Base-by-base conservation (phyloP, 2,329 filamentous ascomycete genomes). In the Colletotrichum sidae region DNA sequence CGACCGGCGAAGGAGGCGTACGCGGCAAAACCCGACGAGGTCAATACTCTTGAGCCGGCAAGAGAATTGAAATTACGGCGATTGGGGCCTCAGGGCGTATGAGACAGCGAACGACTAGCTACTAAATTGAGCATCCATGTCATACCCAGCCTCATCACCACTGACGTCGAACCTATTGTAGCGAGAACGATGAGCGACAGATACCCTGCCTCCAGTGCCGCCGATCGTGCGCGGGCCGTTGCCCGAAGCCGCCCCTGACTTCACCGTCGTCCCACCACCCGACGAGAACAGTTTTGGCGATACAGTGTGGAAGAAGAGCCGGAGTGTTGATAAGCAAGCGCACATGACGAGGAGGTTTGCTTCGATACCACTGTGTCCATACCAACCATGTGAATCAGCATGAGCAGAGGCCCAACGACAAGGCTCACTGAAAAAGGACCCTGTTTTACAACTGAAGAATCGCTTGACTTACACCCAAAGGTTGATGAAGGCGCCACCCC, bases 261-360 rank as follows among this genome's bases (percentile, higher is more conserved):
- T 45, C 15, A 47, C 51, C 8, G 44, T 37, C 3, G 51, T 61
- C 7, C 52, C 51, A 10, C 25, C 34, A 4, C 42, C 45, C 5
- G 67, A 69, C 35, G 68, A 69, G 35, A 73, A 59, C 35, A 71
- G 46, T 9, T 45, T 60, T 1, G 74, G 75, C 10, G 72, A 70
- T 2, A 76, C 67, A 51, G 73, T 70, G 11, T 61, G 62, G 55
- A 76, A 65, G 69, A 77, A 78, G 13, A 72, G 71, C 33, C 73
- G 72, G 10, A 77, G 60, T 45, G 75, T 76, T 1, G 75, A 73
- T 3, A 77, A 68, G 58, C 71, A 79, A 25, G 74, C 75, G 62
- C 77, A 79, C 57, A 80, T 77, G 62, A 80, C 70, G 56, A 79
- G 75, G 2, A 80, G 72, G 33, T 79, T 80, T 2, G 73, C 72